Percentiles rank a stretch among this genome's conserved stretches.
Conservation (phyloP, 2,329 filamentous ascomycete genomes). For the Aureobasidium leucospermi region DNA sequence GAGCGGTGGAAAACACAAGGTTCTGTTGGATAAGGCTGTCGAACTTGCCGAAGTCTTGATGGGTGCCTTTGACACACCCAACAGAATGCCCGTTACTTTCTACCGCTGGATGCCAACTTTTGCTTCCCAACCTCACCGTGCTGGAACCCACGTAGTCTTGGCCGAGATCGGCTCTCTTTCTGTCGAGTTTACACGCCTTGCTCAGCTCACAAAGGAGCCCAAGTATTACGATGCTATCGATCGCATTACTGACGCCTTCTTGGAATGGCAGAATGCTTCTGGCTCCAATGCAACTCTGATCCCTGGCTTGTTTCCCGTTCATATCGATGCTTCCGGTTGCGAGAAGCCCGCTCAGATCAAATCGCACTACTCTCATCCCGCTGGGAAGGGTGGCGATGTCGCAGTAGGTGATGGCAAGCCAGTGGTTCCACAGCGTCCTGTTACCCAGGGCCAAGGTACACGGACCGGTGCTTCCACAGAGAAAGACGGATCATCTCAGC, state of each 20-base stretch:
- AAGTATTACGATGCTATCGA: conserved; percentile 89
- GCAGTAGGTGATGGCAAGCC: conserved; percentile 2
- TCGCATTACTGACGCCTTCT: conserved; percentile 72
- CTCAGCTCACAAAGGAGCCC: conserved; percentile 71
- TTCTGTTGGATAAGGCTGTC: conserved; percentile 68
- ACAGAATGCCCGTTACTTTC: conserved; percentile 80
- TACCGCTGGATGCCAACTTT: conserved; percentile 68
- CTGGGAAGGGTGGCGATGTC: background rate
- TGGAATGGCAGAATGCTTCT: conserved; percentile 55
- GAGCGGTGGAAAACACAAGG: conserved; percentile 59
- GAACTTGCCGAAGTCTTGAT: conserved; percentile 76
- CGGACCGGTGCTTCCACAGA: background rate
- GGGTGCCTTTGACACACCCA: conserved; percentile 82
- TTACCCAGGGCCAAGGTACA: background rate
- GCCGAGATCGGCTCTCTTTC: conserved; percentile 71
- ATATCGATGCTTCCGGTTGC: conserved; percentile 73
- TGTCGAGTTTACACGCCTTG: conserved; percentile 82
- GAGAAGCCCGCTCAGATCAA: conserved; percentile 44
- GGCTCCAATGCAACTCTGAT: conserved; percentile 52
- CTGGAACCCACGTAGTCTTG: conserved; percentile 49
- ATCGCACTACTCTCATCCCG: conserved; percentile 3
- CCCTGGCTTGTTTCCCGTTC: conserved; percentile 73
- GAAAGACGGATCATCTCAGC: conserved; percentile 3
- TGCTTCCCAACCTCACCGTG: conserved; percentile 57
- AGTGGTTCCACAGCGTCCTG: background rate